A percentile compares a stretch with the other conserved stretches of the same genome.
phyloP scores from a whole-genome alignment of 1,139 yeast genomes.

The Saccharomycopsis hybrid region DNA sequence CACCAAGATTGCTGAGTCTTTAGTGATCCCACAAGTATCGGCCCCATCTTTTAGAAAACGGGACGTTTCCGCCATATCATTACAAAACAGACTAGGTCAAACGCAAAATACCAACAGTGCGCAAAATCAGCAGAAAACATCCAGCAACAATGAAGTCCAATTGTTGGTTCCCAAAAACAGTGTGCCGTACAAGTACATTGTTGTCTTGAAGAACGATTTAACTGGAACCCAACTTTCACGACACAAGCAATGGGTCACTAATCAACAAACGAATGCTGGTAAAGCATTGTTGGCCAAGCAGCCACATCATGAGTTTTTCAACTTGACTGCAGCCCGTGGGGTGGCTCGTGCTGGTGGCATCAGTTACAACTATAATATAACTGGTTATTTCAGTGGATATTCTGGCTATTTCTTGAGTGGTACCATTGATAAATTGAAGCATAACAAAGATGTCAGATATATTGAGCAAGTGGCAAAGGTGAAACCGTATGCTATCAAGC shows the following conservation, averaged over 20 bases:
- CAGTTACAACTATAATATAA: conserved; percentile 42
- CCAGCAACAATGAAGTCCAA: too few species aligned
- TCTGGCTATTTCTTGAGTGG: conserved; percentile 70
- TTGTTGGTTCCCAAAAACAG: conserved; percentile 28
- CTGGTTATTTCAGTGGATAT: conserved; percentile 52
- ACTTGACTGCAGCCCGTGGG: conserved; percentile 36
- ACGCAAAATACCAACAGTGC: too few species aligned
- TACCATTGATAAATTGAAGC: conserved; percentile 63
- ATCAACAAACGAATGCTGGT: background rate
- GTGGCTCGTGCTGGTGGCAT: conserved; percentile 9
- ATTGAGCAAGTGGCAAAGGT: conserved; percentile 56
- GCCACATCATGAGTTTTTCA: conserved; percentile 22
- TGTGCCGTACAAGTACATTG: conserved; percentile 71
- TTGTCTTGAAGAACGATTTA: conserved; percentile 63
- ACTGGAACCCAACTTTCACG: conserved; percentile 22
- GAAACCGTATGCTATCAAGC: conserved; percentile 31
- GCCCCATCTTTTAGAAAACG: too few species aligned
- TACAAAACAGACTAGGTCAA: too few species aligned
- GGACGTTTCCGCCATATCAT: too few species aligned
- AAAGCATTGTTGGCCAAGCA: too few species aligned
- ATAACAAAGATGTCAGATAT: conserved; percentile 62
- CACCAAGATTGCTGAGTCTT: too few species aligned
- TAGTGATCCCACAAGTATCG: too few species aligned
- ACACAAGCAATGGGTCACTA: too few species aligned
- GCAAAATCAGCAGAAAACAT: too few species aligned